A percentile compares a stretch with the other conserved stretches of the same genome.
These are phyloP conservation scores for Alternaria sp. DNA, from an alignment of 2,329 filamentous ascomycete genomes.

Conservation along the genomic window DNA sequence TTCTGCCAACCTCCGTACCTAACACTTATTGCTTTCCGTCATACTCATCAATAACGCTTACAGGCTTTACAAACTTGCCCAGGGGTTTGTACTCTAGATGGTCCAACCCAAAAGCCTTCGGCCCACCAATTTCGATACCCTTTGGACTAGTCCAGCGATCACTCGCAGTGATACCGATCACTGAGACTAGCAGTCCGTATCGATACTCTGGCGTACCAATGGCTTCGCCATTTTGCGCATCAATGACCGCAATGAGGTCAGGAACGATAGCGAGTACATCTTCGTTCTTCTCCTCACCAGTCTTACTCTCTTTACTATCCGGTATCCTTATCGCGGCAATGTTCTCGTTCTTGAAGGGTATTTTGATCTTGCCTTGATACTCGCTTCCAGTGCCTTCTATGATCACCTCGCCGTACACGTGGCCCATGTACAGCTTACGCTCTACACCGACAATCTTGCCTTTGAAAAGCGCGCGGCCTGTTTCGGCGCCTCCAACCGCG, in stretches of 20 bases:
- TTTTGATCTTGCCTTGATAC: conserved; percentile 62
- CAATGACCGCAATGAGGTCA: conserved; percentile 61
- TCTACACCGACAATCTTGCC: conserved; percentile 58
- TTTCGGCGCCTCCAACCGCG: conserved; percentile 52
- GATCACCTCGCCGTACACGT: conserved; percentile 55
- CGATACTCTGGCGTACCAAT: conserved; percentile 65
- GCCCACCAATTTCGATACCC: conserved; percentile 62
- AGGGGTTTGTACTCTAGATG: conserved; percentile 61
- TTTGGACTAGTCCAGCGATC: conserved; percentile 62
- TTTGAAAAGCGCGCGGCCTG: conserved; percentile 54
- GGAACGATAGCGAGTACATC: conserved; percentile 59
- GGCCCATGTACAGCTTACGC: conserved; percentile 52
- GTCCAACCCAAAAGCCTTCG: conserved; percentile 59
- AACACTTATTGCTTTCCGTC: conserved; percentile 23
- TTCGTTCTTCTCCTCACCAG: conserved; percentile 48
- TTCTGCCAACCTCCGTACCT: background rate
- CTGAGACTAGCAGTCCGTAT: conserved; percentile 62
- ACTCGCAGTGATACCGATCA: conserved; percentile 64
- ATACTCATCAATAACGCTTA: conserved; percentile 64
- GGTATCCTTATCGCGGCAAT: conserved; percentile 63
- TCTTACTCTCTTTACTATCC: conserved; percentile 31
- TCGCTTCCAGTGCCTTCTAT: conserved; percentile 44
- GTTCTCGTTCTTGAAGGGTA: conserved; percentile 80
- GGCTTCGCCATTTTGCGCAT: conserved; percentile 59
- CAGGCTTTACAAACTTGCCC: conserved; percentile 62